phyloP scores from a whole-genome alignment of 306 rosid genomes.

The Vicia villosa region DNA sequence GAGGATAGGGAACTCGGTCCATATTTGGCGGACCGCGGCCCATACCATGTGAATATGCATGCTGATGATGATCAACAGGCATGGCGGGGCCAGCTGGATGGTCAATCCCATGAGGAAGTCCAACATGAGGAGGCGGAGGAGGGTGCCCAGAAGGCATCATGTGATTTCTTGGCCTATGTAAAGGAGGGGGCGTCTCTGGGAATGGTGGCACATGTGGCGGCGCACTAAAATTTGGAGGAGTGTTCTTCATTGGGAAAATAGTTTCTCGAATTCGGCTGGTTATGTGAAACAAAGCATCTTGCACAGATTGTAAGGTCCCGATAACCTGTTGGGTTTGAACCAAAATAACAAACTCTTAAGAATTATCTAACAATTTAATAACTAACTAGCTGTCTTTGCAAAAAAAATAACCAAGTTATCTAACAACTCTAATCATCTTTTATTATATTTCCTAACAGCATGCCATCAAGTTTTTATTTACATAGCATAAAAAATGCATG shows the following conservation, averaged over 20 bases:
- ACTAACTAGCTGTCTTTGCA: background rate
- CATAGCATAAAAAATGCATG: background rate
- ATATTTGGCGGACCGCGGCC: constrained; percentile 61
- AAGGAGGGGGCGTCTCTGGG: constrained; percentile 71
- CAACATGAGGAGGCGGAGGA: constrained; percentile 64
- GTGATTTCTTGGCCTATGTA: constrained; percentile 68
- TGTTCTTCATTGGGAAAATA: constrained; percentile 61
- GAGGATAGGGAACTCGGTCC: constrained; percentile 70
- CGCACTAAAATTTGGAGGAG: constrained; percentile 62
- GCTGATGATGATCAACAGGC: constrained; percentile 61
- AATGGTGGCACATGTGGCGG: constrained; percentile 61
- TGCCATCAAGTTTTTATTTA: constrained; percentile 10
- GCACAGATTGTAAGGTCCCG: constrained; percentile 75
- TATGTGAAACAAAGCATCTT: constrained; percentile 87
- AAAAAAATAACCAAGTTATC: background rate
- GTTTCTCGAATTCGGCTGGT: constrained; percentile 81
- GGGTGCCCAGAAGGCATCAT: constrained; percentile 63
- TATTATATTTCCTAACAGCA: background rate
- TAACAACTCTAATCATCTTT: background rate
- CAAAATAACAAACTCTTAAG: background rate
- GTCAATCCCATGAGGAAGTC: constrained; percentile 64
- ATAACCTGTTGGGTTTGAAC: constrained; percentile 53
- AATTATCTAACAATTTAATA: background rate
- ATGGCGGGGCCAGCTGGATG: constrained; percentile 56
- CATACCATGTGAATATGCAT: constrained; percentile 54